Conservation (phyloP, 305 asterid genomes). For the Fraxinus baroniana region DNA sequence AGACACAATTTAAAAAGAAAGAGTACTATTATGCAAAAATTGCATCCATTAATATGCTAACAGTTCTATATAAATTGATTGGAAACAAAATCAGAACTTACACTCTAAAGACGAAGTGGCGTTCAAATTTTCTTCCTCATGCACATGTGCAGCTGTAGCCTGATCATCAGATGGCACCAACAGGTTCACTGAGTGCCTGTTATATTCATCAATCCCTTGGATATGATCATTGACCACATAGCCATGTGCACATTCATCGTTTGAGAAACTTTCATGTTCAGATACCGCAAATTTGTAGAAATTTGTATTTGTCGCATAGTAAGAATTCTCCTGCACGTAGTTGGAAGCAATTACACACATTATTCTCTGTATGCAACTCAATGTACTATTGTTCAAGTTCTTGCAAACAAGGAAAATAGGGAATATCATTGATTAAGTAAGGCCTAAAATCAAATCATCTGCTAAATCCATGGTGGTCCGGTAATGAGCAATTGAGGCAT, state of each 20-base stretch:
- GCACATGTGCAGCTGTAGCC: slow-evolving; percentile 40
- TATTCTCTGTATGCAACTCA: neutral
- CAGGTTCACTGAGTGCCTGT: slow-evolving; percentile 43
- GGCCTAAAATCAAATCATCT: neutral
- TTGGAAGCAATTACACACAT: slow-evolving; percentile 22
- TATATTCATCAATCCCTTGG: slow-evolving; percentile 41
- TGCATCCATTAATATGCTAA: neutral
- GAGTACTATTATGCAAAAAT: neutral
- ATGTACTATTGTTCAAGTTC: neutral
- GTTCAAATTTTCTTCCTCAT: slow-evolving; percentile 42
- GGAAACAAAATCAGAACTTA: slow-evolving; percentile 36
- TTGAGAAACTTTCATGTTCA: slow-evolving; percentile 64
- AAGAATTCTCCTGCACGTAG: slow-evolving; percentile 60
- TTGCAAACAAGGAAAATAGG: neutral
- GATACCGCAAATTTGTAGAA: slow-evolving; percentile 64
- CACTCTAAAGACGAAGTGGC: slow-evolving; percentile 55
- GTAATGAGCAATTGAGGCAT: neutral
- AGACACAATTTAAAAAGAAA: neutral
- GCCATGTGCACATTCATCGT: slow-evolving; percentile 60
- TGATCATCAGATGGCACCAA: slow-evolving; percentile 40
- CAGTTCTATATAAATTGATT: neutral
- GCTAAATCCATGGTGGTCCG: neutral
- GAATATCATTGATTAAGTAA: neutral
- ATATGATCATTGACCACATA: slow-evolving; percentile 47
- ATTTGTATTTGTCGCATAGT: slow-evolving; percentile 57